Evolutionary conservation across 2,329 filamentous ascomycete species (phyloP).

Genomic region (Fusarium sp.): DNA sequence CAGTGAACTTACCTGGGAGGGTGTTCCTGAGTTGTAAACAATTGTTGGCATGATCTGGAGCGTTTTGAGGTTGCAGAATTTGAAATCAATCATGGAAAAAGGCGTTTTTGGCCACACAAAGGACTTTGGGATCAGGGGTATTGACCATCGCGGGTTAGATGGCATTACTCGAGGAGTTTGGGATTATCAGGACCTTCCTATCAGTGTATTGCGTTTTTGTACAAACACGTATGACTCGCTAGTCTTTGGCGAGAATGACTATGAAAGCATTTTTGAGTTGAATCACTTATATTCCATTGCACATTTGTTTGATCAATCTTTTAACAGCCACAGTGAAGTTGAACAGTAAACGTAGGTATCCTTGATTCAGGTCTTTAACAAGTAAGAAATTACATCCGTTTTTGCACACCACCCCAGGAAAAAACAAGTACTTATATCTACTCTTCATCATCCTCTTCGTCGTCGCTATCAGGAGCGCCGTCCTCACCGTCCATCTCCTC

Average conservation of each 20-base stretch:
- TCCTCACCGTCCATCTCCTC: constrained; percentile 48
- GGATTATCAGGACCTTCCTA: constrained; percentile 14
- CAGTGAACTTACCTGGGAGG: constrained; percentile 55
- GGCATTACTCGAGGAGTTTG: constrained; percentile 40
- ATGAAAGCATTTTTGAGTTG: constrained; percentile 33
- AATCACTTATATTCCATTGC: constrained; percentile 10
- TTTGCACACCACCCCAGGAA: constrained; percentile 36
- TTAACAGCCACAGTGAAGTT: neutral
- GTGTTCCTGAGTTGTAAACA: constrained; percentile 46
- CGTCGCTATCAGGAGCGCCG: constrained; percentile 51
- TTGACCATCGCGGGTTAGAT: constrained; percentile 32
- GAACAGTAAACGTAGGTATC: constrained; percentile 41
- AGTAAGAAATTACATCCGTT: constrained; percentile 29
- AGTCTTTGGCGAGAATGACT: constrained; percentile 33
- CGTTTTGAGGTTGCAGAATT: constrained; percentile 21
- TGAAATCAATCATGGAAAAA: constrained; percentile 32
- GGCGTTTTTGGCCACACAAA: constrained; percentile 38
- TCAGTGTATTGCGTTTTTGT: constrained; percentile 32
- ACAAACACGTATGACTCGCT: constrained; percentile 36
- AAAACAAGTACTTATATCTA: constrained; percentile 30
- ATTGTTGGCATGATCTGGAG: constrained; percentile 7
- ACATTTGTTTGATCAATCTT: neutral
- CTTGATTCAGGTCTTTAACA: constrained; percentile 42
- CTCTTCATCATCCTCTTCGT: constrained; percentile 43
- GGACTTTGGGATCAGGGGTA: constrained; percentile 27